Evolutionary conservation across 805 yeast genomes (phyloP).

Genomic region (Suhomyces sp.): DNA sequence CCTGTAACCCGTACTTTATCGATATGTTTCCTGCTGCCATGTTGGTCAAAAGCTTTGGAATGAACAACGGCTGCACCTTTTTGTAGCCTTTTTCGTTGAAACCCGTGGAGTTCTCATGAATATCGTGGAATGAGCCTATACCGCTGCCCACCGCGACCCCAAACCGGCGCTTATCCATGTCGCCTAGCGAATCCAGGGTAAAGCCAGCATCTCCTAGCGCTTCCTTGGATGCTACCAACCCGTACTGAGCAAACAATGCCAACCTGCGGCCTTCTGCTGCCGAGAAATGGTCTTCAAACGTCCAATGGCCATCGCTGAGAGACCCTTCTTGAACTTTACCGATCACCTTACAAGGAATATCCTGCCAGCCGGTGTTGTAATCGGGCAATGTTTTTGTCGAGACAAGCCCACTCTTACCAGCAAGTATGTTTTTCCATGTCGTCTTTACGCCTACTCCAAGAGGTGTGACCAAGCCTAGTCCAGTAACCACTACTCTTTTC

Average conservation of each 20-base stretch:
- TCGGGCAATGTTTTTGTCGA: constrained; percentile 45
- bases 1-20: constrained; percentile 69
- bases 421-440: constrained; percentile 54
- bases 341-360: constrained; percentile 69
- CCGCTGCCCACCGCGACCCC: constrained; percentile 94
- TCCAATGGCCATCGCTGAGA: constrained; percentile 48
- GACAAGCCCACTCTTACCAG: constrained; percentile 54
- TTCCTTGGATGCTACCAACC: constrained; percentile 69
- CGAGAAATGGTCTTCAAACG: constrained; percentile 46
- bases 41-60: constrained; percentile 79
- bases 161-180: constrained; percentile 25
- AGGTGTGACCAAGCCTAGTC: constrained; percentile 84
- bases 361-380: constrained; percentile 44
- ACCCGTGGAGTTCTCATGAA: constrained; percentile 58
- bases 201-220: constrained; percentile 67
- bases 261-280: constrained; percentile 55
- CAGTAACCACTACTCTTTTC: constrained; percentile 82
- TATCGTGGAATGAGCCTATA: constrained; percentile 80
- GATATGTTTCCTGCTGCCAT: constrained; percentile 95
- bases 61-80: constrained; percentile 78
- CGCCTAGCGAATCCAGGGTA: neutral
- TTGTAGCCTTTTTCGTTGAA: constrained; percentile 55
- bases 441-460: constrained; percentile 64
- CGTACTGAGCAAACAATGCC: constrained; percentile 75
- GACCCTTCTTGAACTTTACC: constrained; percentile 66